phyloP scores from a whole-genome alignment of 1,139 yeast genomes.

The Pichia sp. region DNA sequence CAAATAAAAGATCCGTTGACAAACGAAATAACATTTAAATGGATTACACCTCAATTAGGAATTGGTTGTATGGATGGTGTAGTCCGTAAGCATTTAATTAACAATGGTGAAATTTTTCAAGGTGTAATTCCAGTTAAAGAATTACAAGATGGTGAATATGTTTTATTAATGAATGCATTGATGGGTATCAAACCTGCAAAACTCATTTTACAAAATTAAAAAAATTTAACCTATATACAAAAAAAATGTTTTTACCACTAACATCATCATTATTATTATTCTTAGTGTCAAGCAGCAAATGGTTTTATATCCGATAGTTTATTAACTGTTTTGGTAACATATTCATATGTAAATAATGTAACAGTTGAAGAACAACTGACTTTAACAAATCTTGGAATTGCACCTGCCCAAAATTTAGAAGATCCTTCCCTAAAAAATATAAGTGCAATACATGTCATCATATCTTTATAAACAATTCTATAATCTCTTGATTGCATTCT shows the following conservation, averaged over 20 bases:
- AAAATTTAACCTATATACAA: neutral
- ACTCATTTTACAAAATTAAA: neutral
- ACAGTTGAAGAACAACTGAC: constrained; percentile 77
- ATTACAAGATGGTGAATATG: constrained; percentile 54
- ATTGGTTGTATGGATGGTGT: constrained; percentile 88
- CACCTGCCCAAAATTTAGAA: constrained; percentile 65
- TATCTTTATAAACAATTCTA: constrained; percentile 57
- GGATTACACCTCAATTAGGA: constrained; percentile 75
- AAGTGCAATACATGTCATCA: constrained; percentile 66
- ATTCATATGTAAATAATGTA: constrained; percentile 62
- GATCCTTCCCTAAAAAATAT: constrained; percentile 66
- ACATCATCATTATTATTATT: neutral
- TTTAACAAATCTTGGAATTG: constrained; percentile 72
- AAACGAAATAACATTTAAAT: constrained; percentile 35
- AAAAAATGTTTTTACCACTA: neutral
- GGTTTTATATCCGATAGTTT: constrained; percentile 24
- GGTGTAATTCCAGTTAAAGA: constrained; percentile 49
- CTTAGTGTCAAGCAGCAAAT: constrained; percentile 21
- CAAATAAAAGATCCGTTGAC: constrained; percentile 25
- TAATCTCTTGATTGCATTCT: constrained; percentile 77
- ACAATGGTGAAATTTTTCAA: constrained; percentile 41
- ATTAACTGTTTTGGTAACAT: constrained; percentile 46
- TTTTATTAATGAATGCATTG: constrained; percentile 73
- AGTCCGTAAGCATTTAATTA: constrained; percentile 58
- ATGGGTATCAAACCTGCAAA: constrained; percentile 65